Evolutionary conservation across 2,329 filamentous ascomycete species (phyloP), one percentile per base, ranked within the genome.

Genomic region (Penicillium thymicola): DNA sequence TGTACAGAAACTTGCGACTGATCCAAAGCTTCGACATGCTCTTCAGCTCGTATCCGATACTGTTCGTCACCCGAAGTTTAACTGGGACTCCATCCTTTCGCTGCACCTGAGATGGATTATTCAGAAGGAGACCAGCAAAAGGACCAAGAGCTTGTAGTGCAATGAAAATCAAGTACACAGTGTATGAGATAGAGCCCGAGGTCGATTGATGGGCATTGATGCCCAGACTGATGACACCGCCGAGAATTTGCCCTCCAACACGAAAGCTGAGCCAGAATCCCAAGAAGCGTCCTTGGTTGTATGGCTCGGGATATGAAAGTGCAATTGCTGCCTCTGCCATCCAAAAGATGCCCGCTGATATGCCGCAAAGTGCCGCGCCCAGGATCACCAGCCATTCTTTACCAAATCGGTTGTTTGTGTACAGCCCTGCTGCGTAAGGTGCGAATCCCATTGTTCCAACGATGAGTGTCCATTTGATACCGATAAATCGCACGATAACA

Each of bases 281-380:
- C 0, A 90, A 75, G 18, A 85, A 83, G 16, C 81, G 81, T 0
- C 85, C 86, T 51, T 83, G 81, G 46, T 88, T 88, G 67, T 83
- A 84, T 0, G 87, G 86, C 64, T 90, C 88, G 0, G 88, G 87
- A 61, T 91, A 91, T 0, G 84, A 80, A 21, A 90, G 82, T 0
- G 87, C 87, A 55, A 91, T 89, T 0, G 88, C 87, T 0, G 86
- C 86, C 72, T 91, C 88, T 0, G 87, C 84, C 78, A 86, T 86
- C 88, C 88, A 91, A 71, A 90, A 90, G 0, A 90, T 78, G 0
- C 88, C 88, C 0, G 88, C 88, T 0, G 84, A 86, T 32, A 89
- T 79, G 18, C 88, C 88, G 60, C 88, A 90, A 0, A 88, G 75
- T 0, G 86, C 86, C 0, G 86, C 86, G 0, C 87, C 88, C 9